These are phyloP conservation scores for Trichopus zeylanicus DNA, from an alignment of 116 monocot genomes.

Conservation along the genomic window DNA sequence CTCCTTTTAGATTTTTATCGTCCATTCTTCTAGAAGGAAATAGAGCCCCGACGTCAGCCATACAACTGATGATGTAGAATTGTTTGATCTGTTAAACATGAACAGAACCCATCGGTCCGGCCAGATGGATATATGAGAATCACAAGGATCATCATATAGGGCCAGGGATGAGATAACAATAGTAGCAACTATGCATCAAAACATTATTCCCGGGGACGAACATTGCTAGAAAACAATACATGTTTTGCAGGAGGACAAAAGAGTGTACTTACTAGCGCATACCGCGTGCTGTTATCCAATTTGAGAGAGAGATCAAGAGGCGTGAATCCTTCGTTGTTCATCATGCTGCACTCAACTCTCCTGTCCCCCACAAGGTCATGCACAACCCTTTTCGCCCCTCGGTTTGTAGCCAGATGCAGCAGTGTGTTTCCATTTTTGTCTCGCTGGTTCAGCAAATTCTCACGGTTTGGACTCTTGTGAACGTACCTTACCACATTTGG, in stretches of 20 bases:
- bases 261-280: background rate
- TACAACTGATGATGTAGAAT: too few relatives aligned
- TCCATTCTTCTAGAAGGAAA: too few relatives aligned
- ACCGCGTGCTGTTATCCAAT: background rate
- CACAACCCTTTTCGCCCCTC: background rate
- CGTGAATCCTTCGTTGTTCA: slow-evolving; percentile 19
- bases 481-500: slow-evolving; percentile 7
- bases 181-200: too few relatives aligned
- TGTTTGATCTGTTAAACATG: too few relatives aligned
- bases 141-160: too few relatives aligned
- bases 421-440: slow-evolving; percentile 28
- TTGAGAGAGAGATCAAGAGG: slow-evolving; percentile 18
- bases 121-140: too few relatives aligned
- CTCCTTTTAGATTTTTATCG: background rate
- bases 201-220: too few relatives aligned
- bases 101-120: too few relatives aligned
- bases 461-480: background rate
- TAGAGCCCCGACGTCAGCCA: too few relatives aligned
- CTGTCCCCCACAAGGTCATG: slow-evolving; percentile 6
- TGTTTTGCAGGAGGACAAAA: too few relatives aligned
- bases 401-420: slow-evolving; percentile 16
- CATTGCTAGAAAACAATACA: too few relatives aligned
- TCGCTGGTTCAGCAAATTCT: slow-evolving; percentile 11
- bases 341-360: slow-evolving; percentile 3
- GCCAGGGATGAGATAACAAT: too few relatives aligned